phyloP scores from a whole-genome alignment of 495 filamentous ascomycete genomes.

The Bacidia gigantensis region DNA sequence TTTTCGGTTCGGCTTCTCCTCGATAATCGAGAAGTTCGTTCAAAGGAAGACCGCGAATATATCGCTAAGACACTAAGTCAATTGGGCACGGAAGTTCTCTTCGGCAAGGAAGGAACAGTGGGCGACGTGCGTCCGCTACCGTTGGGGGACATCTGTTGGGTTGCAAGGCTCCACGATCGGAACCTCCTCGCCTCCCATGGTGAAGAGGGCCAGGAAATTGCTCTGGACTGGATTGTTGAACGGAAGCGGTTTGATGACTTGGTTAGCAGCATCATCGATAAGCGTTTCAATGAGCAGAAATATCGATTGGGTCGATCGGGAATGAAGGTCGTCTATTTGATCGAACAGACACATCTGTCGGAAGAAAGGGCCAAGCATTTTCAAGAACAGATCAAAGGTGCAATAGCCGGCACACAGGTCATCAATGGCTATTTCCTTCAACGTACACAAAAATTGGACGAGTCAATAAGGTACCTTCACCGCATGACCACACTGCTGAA shows the following conservation, averaged over 20 bases:
- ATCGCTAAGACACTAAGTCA: constrained; percentile 59
- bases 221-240: constrained; percentile 73
- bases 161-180: constrained; percentile 54
- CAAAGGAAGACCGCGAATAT: constrained; percentile 66
- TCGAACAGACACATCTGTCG: constrained; percentile 56
- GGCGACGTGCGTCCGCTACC: constrained; percentile 44
- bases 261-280: constrained; percentile 66
- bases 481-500: constrained; percentile 60
- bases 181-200: constrained; percentile 42
- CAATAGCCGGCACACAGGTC: constrained; percentile 69
- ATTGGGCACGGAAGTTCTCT: constrained; percentile 46
- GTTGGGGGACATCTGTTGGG: constrained; percentile 69
- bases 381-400: constrained; percentile 52
- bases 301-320: constrained; percentile 61
- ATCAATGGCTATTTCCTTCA: constrained; percentile 77
- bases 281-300: constrained; percentile 76
- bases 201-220: constrained; percentile 53
- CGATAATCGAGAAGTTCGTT: constrained; percentile 64
- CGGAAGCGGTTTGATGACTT: constrained; percentile 75
- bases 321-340: constrained; percentile 63
- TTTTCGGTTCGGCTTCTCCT: constrained; percentile 66
- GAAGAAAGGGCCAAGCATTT: constrained; percentile 35
- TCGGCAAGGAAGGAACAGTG: background rate
- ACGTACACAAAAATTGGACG: constrained; percentile 59
- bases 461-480: constrained; percentile 66